phyloP scores from a whole-genome alignment of 441 rosid genomes.

The Adansonia rubrostipa region DNA sequence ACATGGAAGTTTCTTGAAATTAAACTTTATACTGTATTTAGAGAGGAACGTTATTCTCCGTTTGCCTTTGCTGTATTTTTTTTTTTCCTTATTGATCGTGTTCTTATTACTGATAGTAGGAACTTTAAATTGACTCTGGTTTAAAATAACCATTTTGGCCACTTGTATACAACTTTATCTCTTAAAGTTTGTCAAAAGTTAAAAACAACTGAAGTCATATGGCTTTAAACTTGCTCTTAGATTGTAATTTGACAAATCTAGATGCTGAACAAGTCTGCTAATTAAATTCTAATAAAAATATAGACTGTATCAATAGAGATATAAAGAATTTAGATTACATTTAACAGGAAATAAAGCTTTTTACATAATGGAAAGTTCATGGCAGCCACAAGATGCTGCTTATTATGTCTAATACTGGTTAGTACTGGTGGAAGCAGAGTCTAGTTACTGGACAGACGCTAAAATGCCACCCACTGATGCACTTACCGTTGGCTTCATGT shows the following conservation, averaged over 20 bases:
- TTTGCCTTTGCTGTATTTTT: neutral
- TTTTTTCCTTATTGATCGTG: neutral
- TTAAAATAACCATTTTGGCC: too few relatives aligned
- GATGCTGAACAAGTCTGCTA: neutral
- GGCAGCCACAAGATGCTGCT: neutral
- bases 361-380: neutral
- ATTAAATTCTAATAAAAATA: neutral
- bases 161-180: neutral
- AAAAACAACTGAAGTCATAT: neutral
- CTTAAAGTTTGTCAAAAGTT: neutral
- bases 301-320: neutral
- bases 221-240: conserved; percentile 2
- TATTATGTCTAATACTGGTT: neutral
- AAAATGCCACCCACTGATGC: neutral
- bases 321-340: neutral
- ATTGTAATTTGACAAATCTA: neutral
- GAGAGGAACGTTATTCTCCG: neutral
- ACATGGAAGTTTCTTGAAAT: neutral
- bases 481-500: neutral
- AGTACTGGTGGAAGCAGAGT: neutral
- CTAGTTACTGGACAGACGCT: neutral
- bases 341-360: neutral
- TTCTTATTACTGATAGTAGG: neutral
- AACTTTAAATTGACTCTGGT: too few relatives aligned
- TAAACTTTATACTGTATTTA: neutral